Evolutionary conservation across 192 early-diverging fungal genomes (phyloP), one percentile per base, ranked within the genome.

Genomic region (Linnemannia elongata): DNA sequence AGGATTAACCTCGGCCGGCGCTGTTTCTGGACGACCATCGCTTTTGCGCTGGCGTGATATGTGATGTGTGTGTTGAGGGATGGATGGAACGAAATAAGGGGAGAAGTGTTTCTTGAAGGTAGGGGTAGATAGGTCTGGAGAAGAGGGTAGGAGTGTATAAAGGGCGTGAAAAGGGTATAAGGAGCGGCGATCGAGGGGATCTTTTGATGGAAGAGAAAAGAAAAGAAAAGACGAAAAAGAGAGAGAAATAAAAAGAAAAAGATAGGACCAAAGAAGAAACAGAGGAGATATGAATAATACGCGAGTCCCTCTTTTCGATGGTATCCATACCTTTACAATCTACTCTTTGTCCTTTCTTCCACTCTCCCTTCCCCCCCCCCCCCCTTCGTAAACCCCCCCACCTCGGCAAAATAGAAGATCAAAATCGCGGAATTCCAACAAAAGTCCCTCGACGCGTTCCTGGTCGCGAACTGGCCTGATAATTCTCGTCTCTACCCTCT

Each of bases 381-480:
- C 35, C 15, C 41, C 36, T 7, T 71, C 39, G 33, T 4, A 2
- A 3, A 5, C 73, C 41, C 39, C 12, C 27, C 33, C 66, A 17
- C 18, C 52, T 36, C 36, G 33, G 52, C 38, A 72, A 72, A 24
- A 72, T 42, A 72, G 70, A 72, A 41, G 22, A 35, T 42, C 38
- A 27, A 3, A 18, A 42, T 13, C 60, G 70, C 8, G 17, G 70
- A 42, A 42, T 42, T 38, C 70, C 38, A 72, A 72, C 41, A 22
- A 35, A 4, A 13, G 1, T 41, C 70, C 41, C 22, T 15, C 24
- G 6, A 22, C 72, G 42, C 47, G 76, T 83, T 83, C 72, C 82
- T 78, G 1, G 74, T 83, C 76, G 63, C 82, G 49, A 42, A 78
- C 69, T 78, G 60, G 76, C 76, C 82, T 78, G 49, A 72, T 24